A percentile compares a stretch with the other conserved stretches of the same genome.
These are phyloP conservation scores for Poronia punctata DNA, from an alignment of 495 filamentous ascomycete genomes.

Conservation along the genomic window DNA sequence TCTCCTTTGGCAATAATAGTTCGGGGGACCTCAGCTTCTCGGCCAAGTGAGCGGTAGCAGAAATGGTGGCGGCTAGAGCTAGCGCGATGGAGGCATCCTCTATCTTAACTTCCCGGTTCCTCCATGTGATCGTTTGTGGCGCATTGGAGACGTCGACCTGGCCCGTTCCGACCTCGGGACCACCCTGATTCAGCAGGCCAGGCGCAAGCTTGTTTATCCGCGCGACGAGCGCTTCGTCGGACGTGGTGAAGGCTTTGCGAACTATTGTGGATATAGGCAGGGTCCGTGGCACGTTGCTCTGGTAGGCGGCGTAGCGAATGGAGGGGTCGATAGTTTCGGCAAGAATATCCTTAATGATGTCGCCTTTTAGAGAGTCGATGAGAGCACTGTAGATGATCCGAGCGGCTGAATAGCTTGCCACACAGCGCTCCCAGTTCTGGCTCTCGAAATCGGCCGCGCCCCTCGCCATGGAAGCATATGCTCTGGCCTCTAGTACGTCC, in stretches of 20 bases:
- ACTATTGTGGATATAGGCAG: slow-evolving; percentile 72
- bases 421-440: slow-evolving; percentile 73
- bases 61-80: slow-evolving; percentile 51
- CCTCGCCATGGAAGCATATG: slow-evolving; percentile 66
- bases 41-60: slow-evolving; percentile 47
- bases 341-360: slow-evolving; percentile 78
- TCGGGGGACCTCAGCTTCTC: slow-evolving; percentile 57
- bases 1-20: slow-evolving; percentile 48
- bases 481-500: slow-evolving; percentile 79
- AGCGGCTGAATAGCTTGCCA: slow-evolving; percentile 66
- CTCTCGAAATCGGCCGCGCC: slow-evolving; percentile 80
- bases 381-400: slow-evolving; percentile 78
- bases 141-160: slow-evolving; percentile 48
- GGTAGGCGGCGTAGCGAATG: slow-evolving; percentile 89
- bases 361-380: slow-evolving; percentile 48
- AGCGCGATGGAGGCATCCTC: slow-evolving; percentile 88
- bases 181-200: slow-evolving; percentile 57
- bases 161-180: slow-evolving; percentile 49
- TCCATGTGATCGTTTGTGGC: slow-evolving; percentile 79
- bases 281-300: slow-evolving; percentile 75
- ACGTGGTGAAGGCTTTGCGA: slow-evolving; percentile 61
- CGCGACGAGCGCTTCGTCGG: slow-evolving; percentile 53
- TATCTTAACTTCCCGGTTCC: slow-evolving; percentile 76
- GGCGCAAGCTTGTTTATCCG: slow-evolving; percentile 68
- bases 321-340: slow-evolving; percentile 85